Evolutionary conservation across 192 early-diverging fungal genomes (phyloP), one percentile per base, ranked within the genome.

Genomic region (Nowakowskiella sp.): DNA sequence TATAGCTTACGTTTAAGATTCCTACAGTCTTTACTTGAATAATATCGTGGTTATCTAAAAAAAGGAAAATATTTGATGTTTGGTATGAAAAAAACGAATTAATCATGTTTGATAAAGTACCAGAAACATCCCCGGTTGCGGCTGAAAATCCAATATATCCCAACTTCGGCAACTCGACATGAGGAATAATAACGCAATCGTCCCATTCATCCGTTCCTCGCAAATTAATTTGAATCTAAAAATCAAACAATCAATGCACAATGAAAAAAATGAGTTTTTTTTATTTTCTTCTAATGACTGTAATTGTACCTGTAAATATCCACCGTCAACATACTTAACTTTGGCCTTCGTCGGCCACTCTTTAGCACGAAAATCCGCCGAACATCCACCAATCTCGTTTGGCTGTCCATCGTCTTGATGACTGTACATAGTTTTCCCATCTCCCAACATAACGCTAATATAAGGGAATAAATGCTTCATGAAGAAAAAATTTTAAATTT

Each of bases 61-160:
- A 57, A 51, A 27, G 0, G 3, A 31, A 62, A 43, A 4, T 22
- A 7, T 22, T 56, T 31, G 16, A 8, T 61, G 10, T 53, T 6
- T 19, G 60, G n/a, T n/a, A 60, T 19, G 22, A 59, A 61, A 13
- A 60, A 58, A 31, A 58, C 19, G n/a, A n/a, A n/a, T n/a, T n/a
- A n/a, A n/a, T n/a, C n/a, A n/a, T n/a, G n/a, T n/a, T n/a, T n/a
- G n/a, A n/a, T n/a, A n/a, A n/a, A n/a, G n/a, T 81, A 76, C 89
- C 88, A 45, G 76, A 74, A 32, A 94, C 81, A 50, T 89, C 94
- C 52, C 96, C 96, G 0, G 96, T 99, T 36, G 81, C 71, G 4
- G 92, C 88, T 29, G 88, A 80, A 70, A 96, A 97, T 4, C 94
- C 94, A 42, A 97, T 74, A 67, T 91, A 96, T 31, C 82, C 67